These are phyloP conservation scores for Parietaria judaica DNA, from an alignment of 306 rosid species.

Conservation along the genomic window DNA sequence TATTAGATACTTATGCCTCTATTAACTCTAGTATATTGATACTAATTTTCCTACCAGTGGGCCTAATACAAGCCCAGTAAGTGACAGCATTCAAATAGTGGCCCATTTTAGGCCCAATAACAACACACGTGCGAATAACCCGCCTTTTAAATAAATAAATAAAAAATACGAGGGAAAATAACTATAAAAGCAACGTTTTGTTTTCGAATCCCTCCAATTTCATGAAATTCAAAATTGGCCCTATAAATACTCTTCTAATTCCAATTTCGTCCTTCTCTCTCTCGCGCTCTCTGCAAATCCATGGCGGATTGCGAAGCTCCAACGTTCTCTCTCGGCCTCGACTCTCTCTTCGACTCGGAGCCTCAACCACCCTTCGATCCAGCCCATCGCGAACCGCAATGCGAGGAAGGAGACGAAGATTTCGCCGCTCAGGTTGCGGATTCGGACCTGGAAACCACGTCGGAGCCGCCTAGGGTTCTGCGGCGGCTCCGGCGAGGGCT, in stretches of 20 bases:
- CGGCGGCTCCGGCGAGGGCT: conserved; percentile 69
- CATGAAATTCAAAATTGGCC: conserved; percentile 24
- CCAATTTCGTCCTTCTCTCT: neutral
- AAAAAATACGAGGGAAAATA: too few species aligned
- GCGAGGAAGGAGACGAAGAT: conserved; percentile 11
- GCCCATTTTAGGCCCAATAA: too few species aligned
- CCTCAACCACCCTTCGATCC: conserved; percentile 21
- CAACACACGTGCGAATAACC: too few species aligned
- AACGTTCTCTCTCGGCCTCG: conserved; percentile 75
- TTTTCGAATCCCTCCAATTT: conserved; percentile 29
- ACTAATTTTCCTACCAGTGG: too few species aligned
- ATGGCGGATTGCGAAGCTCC: conserved; percentile 64
- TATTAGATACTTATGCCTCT: too few species aligned
- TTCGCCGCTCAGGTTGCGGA: conserved; percentile 21
- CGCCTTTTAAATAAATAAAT: too few species aligned
- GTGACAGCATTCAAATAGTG: too few species aligned
- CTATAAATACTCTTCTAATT: neutral
- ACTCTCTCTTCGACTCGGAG: conserved; percentile 36
- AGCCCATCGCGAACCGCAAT: neutral
- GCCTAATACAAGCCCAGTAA: too few species aligned
- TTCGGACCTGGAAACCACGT: conserved; percentile 29
- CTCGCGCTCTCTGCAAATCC: neutral
- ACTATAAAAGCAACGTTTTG: too few species aligned
- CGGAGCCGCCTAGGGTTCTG: conserved; percentile 31
- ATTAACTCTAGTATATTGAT: too few species aligned